Conservation (phyloP, 257 asterid species). For the Coffea canephora region DNA sequence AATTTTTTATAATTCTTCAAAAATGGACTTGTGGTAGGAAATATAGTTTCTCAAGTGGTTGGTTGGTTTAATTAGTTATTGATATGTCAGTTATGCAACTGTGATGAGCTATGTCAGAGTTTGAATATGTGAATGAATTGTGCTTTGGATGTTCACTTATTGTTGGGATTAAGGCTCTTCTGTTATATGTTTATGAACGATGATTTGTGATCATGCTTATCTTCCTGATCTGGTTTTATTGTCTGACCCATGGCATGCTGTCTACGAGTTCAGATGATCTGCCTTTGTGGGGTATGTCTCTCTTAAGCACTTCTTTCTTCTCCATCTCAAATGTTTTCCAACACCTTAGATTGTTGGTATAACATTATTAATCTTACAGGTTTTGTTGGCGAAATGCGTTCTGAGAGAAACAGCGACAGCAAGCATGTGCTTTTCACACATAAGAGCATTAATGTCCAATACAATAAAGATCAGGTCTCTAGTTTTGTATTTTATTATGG, state of each 20-base stretch:
- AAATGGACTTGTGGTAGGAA: too few species aligned
- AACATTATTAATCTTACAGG: slow-evolving; percentile 25
- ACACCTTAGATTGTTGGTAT: not conserved
- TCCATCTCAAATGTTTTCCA: not conserved
- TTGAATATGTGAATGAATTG: not conserved
- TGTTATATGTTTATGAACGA: not conserved
- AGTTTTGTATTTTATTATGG: not conserved
- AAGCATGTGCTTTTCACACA: slow-evolving; percentile 55
- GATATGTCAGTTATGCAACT: not conserved
- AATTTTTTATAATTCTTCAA: not conserved
- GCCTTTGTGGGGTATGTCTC: slow-evolving; percentile 90
- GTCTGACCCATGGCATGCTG: slow-evolving; percentile 21
- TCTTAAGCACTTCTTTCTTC: slow-evolving; percentile 5
- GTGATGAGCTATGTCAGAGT: not conserved
- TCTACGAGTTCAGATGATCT: slow-evolving; percentile 71
- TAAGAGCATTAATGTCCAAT: slow-evolving; percentile 43
- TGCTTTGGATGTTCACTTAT: not conserved
- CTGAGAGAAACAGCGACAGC: slow-evolving; percentile 48
- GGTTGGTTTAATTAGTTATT: not conserved
- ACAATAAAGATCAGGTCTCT: slow-evolving; percentile 56
- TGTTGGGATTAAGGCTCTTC: not conserved
- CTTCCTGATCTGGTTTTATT: slow-evolving; percentile 22
- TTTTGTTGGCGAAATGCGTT: slow-evolving; percentile 50
- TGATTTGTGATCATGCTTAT: not conserved
- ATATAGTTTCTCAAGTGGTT: not conserved